Evolutionary conservation across 768 basidiomycete species (phyloP), one percentile per base, ranked within the genome.

Genomic region (Rhodotorula diobovata): DNA sequence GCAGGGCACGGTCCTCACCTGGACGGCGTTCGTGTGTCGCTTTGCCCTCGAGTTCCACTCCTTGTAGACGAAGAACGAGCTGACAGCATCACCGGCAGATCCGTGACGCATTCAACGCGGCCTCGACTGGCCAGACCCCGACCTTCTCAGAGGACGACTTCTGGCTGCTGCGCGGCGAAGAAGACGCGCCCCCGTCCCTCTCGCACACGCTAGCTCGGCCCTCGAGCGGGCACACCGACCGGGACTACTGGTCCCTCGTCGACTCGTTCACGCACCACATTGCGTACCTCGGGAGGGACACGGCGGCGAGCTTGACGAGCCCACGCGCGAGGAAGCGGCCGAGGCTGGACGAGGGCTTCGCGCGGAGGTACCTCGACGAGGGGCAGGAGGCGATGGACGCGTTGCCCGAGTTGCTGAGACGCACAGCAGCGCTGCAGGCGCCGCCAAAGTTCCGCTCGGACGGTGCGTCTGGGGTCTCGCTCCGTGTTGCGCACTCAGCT

Each of bases 131-230:
- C 35, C 20, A 32, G 1, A 16, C 45, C 28, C 43, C 54, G 4
- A 34, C 45, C 23, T 65, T 65, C 23, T 65, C 63, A 23, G 41
- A 45, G 25, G 63, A 65, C 43, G 63, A 65, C 16, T 37, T 43
- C 23, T 65, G 55, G 55, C 63, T 65, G 16, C 55, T 65, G 16
- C 63, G 63, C 45, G 45, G 63, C 43, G 43, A 65, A 25, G 43
- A 65, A 46, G 63, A 57, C 4, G 34, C 63, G 18, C 63, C 63
- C 0, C 63, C 55, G 4, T 1, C 21, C 2, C 55, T 65, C 5
- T n/a, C 28, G 7, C 32, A 57, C 2, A 12, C 21, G 23, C 55
- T 65, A 34, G 6, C 23, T 9, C 55, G 55, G 8, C 55, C 32
- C 16, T 14, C 16, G 2, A 35, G 43, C 34, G n/a, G 1, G 41